phyloP scores from a whole-genome alignment of 2,329 filamentous ascomycete species.

The Beauveria varroae region DNA sequence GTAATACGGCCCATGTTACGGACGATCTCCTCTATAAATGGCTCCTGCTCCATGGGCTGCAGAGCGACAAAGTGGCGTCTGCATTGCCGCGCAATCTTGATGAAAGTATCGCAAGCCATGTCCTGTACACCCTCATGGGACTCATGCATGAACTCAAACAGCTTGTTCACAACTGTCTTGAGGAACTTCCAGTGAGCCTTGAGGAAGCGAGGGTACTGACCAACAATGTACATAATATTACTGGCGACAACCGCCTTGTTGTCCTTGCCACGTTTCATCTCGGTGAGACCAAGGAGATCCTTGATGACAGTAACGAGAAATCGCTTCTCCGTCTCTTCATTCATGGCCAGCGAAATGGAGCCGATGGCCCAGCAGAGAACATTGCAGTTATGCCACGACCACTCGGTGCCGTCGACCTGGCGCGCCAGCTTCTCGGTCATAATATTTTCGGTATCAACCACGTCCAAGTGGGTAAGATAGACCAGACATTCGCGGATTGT shows the following conservation, averaged over 20 bases:
- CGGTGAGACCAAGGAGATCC: conserved; percentile 88
- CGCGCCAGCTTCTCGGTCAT: conserved; percentile 98
- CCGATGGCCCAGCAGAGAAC: conserved; percentile 99
- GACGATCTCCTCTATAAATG: conserved; percentile 98
- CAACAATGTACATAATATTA: conserved; percentile 99
- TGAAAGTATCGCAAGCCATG: conserved; percentile 99
- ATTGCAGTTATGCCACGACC: conserved; percentile 99
- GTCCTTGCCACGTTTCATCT: conserved; percentile 99
- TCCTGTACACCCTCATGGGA: conserved; percentile 98
- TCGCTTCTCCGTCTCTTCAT: conserved; percentile 96
- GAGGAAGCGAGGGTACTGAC: conserved; percentile 94
- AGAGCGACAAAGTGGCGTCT: conserved; percentile 94
- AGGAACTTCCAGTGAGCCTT: conserved; percentile 99
- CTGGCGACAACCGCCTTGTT: conserved; percentile 98
- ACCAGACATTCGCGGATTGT: conserved; percentile 95
- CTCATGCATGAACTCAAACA: conserved; percentile 99
- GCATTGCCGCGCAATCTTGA: conserved; percentile 98
- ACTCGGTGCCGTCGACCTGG: conserved; percentile 91
- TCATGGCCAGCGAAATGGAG: conserved; percentile 98
- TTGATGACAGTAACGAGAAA: conserved; percentile 99
- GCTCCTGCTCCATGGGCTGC: conserved; percentile 87
- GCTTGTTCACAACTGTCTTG: conserved; percentile 98
- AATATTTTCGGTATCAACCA: conserved; percentile 94
- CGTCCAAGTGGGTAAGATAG: conserved; percentile 94
- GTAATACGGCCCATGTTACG: conserved; percentile 94